phyloP scores from a whole-genome alignment of 306 rosid species.

The Arachis hypogaea region DNA sequence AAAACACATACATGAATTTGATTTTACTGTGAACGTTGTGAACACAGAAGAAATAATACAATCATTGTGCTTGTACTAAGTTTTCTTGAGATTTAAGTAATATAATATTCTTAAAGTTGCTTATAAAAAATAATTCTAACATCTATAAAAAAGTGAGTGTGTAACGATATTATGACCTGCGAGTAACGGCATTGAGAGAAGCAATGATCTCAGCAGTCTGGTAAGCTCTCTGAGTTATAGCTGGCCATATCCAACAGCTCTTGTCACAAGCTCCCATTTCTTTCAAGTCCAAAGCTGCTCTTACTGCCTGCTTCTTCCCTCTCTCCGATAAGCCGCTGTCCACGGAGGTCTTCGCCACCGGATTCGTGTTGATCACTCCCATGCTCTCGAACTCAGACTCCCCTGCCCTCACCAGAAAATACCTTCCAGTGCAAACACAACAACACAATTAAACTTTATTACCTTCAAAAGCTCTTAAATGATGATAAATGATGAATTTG shows the following conservation, averaged over 20 bases:
- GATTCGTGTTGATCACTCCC: constrained; percentile 86
- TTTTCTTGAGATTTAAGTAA: too few species aligned
- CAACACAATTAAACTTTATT: neutral
- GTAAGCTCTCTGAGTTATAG: constrained; percentile 96
- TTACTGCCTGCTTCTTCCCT: constrained; percentile 74
- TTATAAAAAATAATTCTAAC: too few species aligned
- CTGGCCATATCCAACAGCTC: constrained; percentile 97
- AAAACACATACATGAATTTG: too few species aligned
- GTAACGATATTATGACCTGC: constrained; percentile 52
- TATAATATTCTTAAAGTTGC: too few species aligned
- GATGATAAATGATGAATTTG: too few species aligned
- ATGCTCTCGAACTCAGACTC: constrained; percentile 86
- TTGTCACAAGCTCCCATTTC: constrained; percentile 84
- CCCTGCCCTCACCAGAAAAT: constrained; percentile 88
- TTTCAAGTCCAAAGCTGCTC: constrained; percentile 77
- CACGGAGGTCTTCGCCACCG: constrained; percentile 83
- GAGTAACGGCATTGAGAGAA: constrained; percentile 66
- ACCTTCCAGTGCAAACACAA: constrained; percentile 53
- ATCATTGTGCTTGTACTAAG: too few species aligned
- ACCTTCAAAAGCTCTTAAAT: too few species aligned
- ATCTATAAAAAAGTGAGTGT: too few species aligned
- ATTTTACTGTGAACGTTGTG: too few species aligned
- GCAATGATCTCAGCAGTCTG: constrained; percentile 94
- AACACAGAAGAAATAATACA: too few species aligned
- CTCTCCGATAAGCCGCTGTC: constrained; percentile 81